Evolutionary conservation across 805 yeast species (phyloP).

Genomic region (Komagataella populi): DNA sequence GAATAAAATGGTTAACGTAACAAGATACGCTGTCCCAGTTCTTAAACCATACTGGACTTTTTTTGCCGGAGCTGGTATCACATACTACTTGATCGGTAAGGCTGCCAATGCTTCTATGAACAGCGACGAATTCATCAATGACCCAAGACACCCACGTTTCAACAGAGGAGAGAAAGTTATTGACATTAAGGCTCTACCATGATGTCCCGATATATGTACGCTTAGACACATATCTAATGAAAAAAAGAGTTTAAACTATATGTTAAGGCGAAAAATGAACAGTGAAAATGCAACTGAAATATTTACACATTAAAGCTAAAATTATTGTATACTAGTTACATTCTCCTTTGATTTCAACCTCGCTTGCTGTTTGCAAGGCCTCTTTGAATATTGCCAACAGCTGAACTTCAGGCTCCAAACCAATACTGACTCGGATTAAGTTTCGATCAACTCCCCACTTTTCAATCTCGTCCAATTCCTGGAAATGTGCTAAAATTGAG

Average conservation of each 20-base stretch:
- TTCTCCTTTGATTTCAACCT: neutral
- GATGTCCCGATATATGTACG: neutral
- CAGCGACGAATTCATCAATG: constrained; percentile 76
- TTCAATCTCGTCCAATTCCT: constrained; percentile 66
- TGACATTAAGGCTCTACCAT: constrained; percentile 3
- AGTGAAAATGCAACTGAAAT: neutral
- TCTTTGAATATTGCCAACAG: constrained; percentile 33
- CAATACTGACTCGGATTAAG: constrained; percentile 72
- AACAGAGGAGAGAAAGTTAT: constrained; percentile 31
- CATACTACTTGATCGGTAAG: constrained; percentile 60
- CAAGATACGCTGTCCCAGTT: constrained; percentile 12
- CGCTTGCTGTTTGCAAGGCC: constrained; percentile 33
- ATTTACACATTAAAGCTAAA: neutral
- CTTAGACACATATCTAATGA: neutral
- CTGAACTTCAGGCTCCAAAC: constrained; percentile 60
- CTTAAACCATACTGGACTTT: constrained; percentile 81
- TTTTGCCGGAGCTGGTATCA: constrained; percentile 55
- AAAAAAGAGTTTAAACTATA: neutral
- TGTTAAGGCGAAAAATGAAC: neutral
- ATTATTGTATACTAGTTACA: neutral
- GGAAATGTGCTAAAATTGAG: constrained; percentile 73
- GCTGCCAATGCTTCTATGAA: constrained; percentile 55
- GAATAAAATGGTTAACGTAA: neutral
- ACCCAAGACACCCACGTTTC: constrained; percentile 94
- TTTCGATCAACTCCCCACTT: constrained; percentile 74